Percentiles rank a stretch among this genome's conserved stretches.
These are phyloP conservation scores for Arxiozyma heterogenica DNA, from an alignment of 1,139 yeast species.

Conservation along the genomic window DNA sequence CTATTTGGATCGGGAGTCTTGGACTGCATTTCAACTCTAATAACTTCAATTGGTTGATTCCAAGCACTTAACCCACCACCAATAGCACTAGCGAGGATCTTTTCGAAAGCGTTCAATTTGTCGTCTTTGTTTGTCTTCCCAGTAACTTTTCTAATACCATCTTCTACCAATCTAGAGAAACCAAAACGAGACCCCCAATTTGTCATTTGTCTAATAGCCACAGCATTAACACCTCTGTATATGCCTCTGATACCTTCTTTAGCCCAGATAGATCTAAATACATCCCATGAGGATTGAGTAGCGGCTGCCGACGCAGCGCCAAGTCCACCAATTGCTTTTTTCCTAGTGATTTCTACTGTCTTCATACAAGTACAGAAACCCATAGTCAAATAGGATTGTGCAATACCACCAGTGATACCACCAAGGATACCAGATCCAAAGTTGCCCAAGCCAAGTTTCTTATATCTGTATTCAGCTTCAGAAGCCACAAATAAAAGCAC, in stretches of 20 bases:
- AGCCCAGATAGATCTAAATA: constrained; percentile 71
- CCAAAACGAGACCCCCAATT: constrained; percentile 99
- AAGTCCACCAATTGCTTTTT: constrained; percentile 54
- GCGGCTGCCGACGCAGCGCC: constrained; percentile 50
- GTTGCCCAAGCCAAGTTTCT: constrained; percentile 48
- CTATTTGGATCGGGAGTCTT: constrained; percentile 88
- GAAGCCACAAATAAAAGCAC: constrained; percentile 88
- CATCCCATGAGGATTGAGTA: constrained; percentile 74
- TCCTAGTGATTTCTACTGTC: constrained; percentile 90
- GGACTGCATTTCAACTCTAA: constrained; percentile 96
- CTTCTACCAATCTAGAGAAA: constrained; percentile 84
- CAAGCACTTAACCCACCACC: constrained; percentile 98
- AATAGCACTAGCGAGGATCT: constrained; percentile 74
- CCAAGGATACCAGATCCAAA: constrained; percentile 88
- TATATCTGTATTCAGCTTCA: constrained; percentile 78
- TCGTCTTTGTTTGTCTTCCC: constrained; percentile 52
- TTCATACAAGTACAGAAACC: constrained; percentile 98
- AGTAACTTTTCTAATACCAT: constrained; percentile 54
- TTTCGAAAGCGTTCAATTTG: constrained; percentile 64
- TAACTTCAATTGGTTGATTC: constrained; percentile 98
- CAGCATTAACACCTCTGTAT: constrained; percentile 98
- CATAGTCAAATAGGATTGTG: constrained; percentile 87
- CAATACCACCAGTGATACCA: constrained; percentile 91
- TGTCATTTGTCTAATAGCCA: constrained; percentile 95
- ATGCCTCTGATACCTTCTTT: constrained; percentile 90